Conservation (phyloP, 2,329 filamentous ascomycete genomes). For the Rosellinia necatrix region DNA sequence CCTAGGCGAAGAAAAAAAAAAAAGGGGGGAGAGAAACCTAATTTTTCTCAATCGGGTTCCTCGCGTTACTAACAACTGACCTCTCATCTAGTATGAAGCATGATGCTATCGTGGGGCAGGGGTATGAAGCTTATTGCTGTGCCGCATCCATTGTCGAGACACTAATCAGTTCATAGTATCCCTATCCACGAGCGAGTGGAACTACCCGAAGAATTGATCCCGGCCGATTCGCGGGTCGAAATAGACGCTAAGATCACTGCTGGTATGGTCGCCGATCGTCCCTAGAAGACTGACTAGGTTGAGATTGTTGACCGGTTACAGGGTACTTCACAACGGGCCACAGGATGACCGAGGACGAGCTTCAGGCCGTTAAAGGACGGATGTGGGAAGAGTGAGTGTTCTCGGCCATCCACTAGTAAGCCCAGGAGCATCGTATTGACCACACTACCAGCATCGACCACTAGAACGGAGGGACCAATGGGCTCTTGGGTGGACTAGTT, state of each 20-base stretch:
- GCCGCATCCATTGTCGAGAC: slow-evolving; percentile 15
- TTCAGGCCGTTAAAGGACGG: slow-evolving; percentile 83
- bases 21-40: too few relatives aligned
- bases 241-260: slow-evolving; percentile 98
- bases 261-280: slow-evolving; percentile 56
- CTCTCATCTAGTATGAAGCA: slow-evolving; percentile 74
- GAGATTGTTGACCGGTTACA: slow-evolving; percentile 42
- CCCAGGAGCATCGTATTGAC: slow-evolving; percentile 30
- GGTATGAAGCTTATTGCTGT: slow-evolving; percentile 51
- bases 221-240: slow-evolving; percentile 93
- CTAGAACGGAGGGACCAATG: slow-evolving; percentile 34
- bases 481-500: slow-evolving; percentile 20
- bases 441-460: slow-evolving; percentile 48
- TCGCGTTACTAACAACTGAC: slow-evolving; percentile 37
- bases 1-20: slow-evolving; percentile 20
- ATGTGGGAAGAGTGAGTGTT: slow-evolving; percentile 80
- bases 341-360: slow-evolving; percentile 83
- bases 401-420: slow-evolving; percentile 21
- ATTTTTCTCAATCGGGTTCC: too few relatives aligned
- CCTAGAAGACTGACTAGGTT: slow-evolving; percentile 12
- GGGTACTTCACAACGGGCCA: slow-evolving; percentile 86
- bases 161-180: slow-evolving; percentile 58
- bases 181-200: slow-evolving; percentile 89
- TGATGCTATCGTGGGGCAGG: slow-evolving; percentile 84
- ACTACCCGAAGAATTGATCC: slow-evolving; percentile 91